phyloP scores from a whole-genome alignment of 2,329 filamentous ascomycete species.

The Zymoseptoria crescenta region DNA sequence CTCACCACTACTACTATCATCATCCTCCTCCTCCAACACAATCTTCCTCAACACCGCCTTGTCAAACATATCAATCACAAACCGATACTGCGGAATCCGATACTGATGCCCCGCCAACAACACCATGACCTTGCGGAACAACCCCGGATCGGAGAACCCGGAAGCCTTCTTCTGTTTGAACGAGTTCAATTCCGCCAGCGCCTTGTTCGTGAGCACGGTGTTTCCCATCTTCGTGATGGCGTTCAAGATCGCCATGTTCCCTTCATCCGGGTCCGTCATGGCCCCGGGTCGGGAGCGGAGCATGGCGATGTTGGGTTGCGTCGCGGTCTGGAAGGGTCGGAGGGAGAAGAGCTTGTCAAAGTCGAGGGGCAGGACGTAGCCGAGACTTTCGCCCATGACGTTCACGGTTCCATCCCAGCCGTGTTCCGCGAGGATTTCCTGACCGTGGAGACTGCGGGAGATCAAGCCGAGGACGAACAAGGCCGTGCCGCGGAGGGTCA shows the following conservation, averaged over 20 bases:
- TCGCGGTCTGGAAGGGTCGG: constrained; percentile 7
- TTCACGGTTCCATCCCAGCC: constrained; percentile 93
- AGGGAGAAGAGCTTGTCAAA: constrained; percentile 73
- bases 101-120: constrained; percentile 87
- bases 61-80: constrained; percentile 91
- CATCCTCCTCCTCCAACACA: constrained; percentile 65
- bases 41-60: constrained; percentile 78
- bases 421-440: constrained; percentile 80
- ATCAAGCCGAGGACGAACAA: constrained; percentile 94
- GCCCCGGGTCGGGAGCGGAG: constrained; percentile 12
- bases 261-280: constrained; percentile 41
- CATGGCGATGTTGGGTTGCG: constrained; percentile 6
- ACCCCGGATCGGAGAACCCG: constrained; percentile 64
- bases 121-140: constrained; percentile 80
- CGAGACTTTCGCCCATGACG: constrained; percentile 70
- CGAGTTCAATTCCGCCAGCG: constrained; percentile 67
- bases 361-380: constrained; percentile 76
- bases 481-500: constrained; percentile 89
- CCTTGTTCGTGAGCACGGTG: constrained; percentile 83
- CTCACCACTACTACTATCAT: constrained; percentile 33
- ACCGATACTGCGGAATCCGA: constrained; percentile 74
- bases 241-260: constrained; percentile 69
- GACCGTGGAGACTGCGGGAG: constrained; percentile 80
- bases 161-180: constrained; percentile 54
- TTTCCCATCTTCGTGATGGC: constrained; percentile 85